These are phyloP conservation scores for Pythium phragmitis DNA, from an alignment of 352 stramenopile species.

Conservation along the genomic window DNA sequence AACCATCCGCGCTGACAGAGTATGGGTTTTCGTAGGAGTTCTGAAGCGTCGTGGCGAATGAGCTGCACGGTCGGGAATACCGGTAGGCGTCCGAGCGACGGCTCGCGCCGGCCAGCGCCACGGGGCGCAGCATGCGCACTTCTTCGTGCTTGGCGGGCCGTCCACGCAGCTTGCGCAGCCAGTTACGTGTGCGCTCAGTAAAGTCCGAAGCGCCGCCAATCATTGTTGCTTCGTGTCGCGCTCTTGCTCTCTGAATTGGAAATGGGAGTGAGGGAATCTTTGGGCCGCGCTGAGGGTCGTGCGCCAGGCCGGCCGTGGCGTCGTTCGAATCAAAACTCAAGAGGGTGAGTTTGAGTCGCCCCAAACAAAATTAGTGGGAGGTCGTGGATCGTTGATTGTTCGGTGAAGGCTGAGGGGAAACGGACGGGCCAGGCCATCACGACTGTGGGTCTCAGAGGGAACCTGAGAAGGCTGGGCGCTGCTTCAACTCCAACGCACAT, in stretches of 20 bases:
- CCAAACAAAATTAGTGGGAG: neutral
- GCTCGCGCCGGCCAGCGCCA: constrained; percentile 69
- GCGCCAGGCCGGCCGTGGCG: neutral
- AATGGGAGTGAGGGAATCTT: constrained; percentile 4
- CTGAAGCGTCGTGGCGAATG: constrained; percentile 51
- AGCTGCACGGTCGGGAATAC: constrained; percentile 59
- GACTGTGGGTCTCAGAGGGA: neutral
- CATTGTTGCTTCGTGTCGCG: neutral
- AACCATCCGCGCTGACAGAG: neutral
- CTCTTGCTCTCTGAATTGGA: neutral
- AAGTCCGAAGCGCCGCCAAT: constrained; percentile 46
- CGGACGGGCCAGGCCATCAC: constrained; percentile 13
- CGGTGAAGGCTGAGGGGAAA: neutral
- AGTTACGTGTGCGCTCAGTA: constrained; percentile 39
- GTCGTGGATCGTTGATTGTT: neutral
- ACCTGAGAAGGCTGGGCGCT: neutral
- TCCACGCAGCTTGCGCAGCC: constrained; percentile 46
- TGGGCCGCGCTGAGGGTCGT: neutral
- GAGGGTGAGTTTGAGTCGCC: too few relatives aligned
- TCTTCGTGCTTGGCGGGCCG: constrained; percentile 58
- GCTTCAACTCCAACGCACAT: neutral
- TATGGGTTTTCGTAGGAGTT: constrained; percentile 22
- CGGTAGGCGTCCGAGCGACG: constrained; percentile 37
- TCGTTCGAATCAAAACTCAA: neutral
- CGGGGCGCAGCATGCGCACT: constrained; percentile 50